Conservation (phyloP, 345 rosid species). For the Aegle marmelos region DNA sequence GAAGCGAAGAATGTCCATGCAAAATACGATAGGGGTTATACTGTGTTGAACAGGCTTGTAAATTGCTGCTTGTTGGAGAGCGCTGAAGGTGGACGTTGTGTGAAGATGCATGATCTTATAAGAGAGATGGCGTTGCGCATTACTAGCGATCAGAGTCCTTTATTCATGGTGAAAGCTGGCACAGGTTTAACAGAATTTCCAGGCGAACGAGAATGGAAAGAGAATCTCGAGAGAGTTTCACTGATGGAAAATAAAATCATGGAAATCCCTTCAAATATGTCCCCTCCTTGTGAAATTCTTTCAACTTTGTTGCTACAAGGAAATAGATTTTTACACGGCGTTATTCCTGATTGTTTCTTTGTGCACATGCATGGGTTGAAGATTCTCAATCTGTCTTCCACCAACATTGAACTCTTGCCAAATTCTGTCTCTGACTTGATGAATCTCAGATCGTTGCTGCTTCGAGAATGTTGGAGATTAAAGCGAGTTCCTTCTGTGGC, state of each 20-base stretch:
- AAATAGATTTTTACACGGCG: background rate
- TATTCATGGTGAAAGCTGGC: constrained; percentile 8
- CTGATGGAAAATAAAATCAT: too few relatives aligned
- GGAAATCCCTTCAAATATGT: too few relatives aligned
- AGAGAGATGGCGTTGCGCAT: too few relatives aligned
- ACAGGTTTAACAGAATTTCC: background rate
- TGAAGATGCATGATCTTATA: background rate
- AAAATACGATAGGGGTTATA: too few relatives aligned
- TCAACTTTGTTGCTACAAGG: background rate
- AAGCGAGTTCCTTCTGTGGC: background rate
- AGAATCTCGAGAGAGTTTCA: too few relatives aligned
- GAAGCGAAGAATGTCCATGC: too few relatives aligned
- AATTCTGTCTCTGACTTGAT: background rate
- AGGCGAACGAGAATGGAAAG: too few relatives aligned
- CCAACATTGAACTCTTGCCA: too few relatives aligned
- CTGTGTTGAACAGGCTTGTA: background rate
- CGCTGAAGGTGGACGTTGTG: constrained; percentile 26
- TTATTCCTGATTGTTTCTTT: constrained; percentile 15
- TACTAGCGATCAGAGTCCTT: background rate
- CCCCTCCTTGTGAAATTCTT: too few relatives aligned
- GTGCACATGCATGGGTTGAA: background rate
- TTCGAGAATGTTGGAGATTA: accelerated
- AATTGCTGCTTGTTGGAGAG: constrained; percentile 1
- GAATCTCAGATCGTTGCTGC: constrained; percentile 16
- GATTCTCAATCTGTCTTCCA: background rate